Percentiles rank a stretch among this genome's conserved stretches.
Evolutionary conservation across 768 basidiomycete species (phyloP).

Genomic region (Lactifluus subvellereus): DNA sequence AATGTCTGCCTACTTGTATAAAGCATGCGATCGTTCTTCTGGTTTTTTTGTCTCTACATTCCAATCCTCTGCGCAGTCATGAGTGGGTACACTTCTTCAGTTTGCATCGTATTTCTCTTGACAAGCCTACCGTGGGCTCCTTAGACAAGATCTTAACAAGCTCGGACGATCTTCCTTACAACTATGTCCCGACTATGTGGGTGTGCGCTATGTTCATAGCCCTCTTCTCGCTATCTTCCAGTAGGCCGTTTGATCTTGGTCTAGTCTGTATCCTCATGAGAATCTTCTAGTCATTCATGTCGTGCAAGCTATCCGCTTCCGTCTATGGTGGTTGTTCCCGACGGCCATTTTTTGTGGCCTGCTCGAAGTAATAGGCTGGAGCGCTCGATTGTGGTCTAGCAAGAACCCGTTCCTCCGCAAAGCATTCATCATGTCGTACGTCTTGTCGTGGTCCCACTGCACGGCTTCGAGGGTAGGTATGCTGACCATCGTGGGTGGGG

Average conservation of each 20-base stretch:
- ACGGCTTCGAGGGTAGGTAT: no score
- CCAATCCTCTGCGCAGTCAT: not conserved
- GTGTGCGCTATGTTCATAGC: slow-evolving; percentile 10
- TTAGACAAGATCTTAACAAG: not conserved
- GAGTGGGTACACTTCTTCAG: not conserved
- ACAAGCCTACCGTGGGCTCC: not conserved
- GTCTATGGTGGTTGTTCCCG: slow-evolving; percentile 34
- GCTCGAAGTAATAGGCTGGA: slow-evolving; percentile 37
- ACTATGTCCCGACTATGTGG: slow-evolving; percentile 16
- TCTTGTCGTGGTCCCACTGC: not conserved
- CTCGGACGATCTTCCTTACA: not conserved
- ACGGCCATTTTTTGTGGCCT: slow-evolving; percentile 32
- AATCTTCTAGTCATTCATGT: slow-evolving; percentile 26
- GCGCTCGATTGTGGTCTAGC: slow-evolving; percentile 34
- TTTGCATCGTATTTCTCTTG: not conserved
- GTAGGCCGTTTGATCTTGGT: not conserved
- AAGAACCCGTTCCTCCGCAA: slow-evolving; percentile 25
- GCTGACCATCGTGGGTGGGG: not conserved
- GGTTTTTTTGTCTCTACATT: not conserved
- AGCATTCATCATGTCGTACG: slow-evolving; percentile 41
- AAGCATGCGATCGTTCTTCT: not conserved
- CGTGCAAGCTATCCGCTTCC: slow-evolving; percentile 29
- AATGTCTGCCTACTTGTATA: not conserved
- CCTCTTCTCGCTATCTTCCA: slow-evolving; percentile 1
- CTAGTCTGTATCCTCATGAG: not conserved